These are phyloP conservation scores for Clitopilus hobsonii DNA, from an alignment of 768 basidiomycete genomes.

Conservation along the genomic window DNA sequence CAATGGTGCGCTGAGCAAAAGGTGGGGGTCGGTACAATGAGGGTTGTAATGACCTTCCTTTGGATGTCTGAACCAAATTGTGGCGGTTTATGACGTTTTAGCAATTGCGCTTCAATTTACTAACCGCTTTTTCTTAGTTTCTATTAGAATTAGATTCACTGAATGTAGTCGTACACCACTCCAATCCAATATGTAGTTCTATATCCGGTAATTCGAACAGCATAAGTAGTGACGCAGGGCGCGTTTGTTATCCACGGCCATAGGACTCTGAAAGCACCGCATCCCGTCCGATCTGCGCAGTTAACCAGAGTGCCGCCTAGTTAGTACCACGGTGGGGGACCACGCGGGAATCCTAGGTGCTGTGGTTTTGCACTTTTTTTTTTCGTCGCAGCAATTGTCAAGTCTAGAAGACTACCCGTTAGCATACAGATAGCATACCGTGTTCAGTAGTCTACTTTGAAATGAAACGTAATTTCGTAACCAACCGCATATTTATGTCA, in stretches of 20 bases:
- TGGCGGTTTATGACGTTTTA: conserved; percentile 12
- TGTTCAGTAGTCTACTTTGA: too few species aligned
- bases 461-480: too few species aligned
- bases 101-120: background rate
- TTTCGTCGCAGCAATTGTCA: too few species aligned
- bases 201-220: background rate
- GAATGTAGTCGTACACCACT: too few species aligned
- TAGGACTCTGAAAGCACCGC: conserved; percentile 50
- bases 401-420: too few species aligned
- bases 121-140: background rate
- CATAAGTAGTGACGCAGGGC: background rate
- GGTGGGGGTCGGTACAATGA: conserved; percentile 71
- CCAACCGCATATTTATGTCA: too few species aligned
- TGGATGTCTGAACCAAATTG: conserved; percentile 88
- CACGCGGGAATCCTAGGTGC: conserved; percentile 55
- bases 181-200: too few species aligned
- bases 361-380: too few species aligned
- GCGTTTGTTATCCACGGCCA: conserved; percentile 31
- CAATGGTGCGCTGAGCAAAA: conserved; percentile 67
- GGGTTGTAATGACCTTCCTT: conserved; percentile 74
- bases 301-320: conserved; percentile 59
- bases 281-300: conserved; percentile 62
- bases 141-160: background rate
- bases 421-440: too few species aligned
- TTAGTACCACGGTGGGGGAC: conserved; percentile 66